Evolutionary conservation across 306 rosid species (phyloP), one percentile per base, ranked within the genome.

Genomic region (Alnus glutinosa): DNA sequence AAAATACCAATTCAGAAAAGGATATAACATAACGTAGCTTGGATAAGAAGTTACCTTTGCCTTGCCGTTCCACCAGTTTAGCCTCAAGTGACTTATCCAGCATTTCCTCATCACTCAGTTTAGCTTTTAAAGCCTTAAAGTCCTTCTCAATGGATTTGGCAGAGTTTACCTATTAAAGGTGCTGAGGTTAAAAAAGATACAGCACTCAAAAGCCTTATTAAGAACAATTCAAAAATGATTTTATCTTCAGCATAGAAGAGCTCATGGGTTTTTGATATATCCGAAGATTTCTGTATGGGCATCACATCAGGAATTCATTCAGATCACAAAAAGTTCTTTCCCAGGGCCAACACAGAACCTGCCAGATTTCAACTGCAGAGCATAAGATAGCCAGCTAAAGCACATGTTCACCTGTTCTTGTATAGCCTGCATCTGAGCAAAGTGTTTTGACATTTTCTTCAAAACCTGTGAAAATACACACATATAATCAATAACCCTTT

Each of bases 1-100:
- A 54, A 76, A 80, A 55, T 59, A 52, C 58, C 58, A 47, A 69
- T 55, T 46, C 34, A 18, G 50, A 67, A 76, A 76, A 15, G 51
- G 62, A 83, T 19, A 85, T 6, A 71, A 11, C 30, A 48, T 54
- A 18, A 76, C 71, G 18, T 28, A 76, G 71, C 77, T 57, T 57
- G 64, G 74, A 75, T 82, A 79, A 66, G 76, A 78, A 71, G 49
- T 8, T 74, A 94, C 98, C 93, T 90, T 85, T 91, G 81, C 85
- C 86, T 71, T 87, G 89, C 72, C 82, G 78, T 80, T 94, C 97
- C 71, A 83, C 87, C 89, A 89, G 48, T 75, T 89, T 90, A 48
- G 89, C 92, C 42, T 94, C 93, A 34, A 94, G 98, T 64, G 98
- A 87, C 84, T 90, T 94, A 54, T 89, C 94, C 71, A 84, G 14